A percentile compares a stretch with the other conserved stretches of the same genome.
phyloP scores from a whole-genome alignment of 2,329 filamentous ascomycete species.

The Pseudogymnoascus sp. region DNA sequence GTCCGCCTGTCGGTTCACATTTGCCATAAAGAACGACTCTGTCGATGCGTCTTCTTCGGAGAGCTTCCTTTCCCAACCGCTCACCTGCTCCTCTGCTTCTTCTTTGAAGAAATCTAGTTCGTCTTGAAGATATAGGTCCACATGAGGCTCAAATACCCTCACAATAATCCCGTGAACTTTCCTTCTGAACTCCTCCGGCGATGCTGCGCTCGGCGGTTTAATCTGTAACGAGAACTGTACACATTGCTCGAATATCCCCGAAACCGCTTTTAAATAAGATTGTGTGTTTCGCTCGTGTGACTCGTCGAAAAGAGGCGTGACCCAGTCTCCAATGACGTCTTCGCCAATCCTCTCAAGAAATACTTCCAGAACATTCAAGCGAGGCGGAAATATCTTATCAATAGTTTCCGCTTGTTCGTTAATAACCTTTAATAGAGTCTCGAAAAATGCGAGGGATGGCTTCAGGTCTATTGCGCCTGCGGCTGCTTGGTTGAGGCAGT shows the following conservation, averaged over 20 bases:
- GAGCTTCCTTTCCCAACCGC: constrained; percentile 83
- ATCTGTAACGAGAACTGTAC: constrained; percentile 70
- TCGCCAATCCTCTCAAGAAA: constrained; percentile 79
- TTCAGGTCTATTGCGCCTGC: constrained; percentile 67
- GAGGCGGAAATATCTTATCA: constrained; percentile 69
- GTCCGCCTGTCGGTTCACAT: constrained; percentile 86
- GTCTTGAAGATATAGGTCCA: constrained; percentile 89
- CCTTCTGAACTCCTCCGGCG: constrained; percentile 53
- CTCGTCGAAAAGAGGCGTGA: constrained; percentile 81
- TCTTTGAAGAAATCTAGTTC: constrained; percentile 81
- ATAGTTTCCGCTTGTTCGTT: constrained; percentile 80
- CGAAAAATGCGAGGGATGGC: constrained; percentile 77
- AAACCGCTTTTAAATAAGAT: constrained; percentile 77
- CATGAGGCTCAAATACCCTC: constrained; percentile 79
- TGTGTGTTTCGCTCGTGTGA: constrained; percentile 68
- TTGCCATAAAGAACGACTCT: constrained; percentile 94
- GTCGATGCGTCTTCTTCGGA: constrained; percentile 84
- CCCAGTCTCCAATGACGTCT: constrained; percentile 78
- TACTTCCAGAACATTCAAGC: constrained; percentile 64
- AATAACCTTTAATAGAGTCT: constrained; percentile 63
- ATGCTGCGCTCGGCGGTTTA: constrained; percentile 55
- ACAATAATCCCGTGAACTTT: constrained; percentile 63
- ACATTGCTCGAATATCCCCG: constrained; percentile 81
- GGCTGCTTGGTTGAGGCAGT: constrained; percentile 68
- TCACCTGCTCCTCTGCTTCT: constrained; percentile 70